phyloP scores from a whole-genome alignment of 345 rosid genomes.

The Ceriops decandra region DNA sequence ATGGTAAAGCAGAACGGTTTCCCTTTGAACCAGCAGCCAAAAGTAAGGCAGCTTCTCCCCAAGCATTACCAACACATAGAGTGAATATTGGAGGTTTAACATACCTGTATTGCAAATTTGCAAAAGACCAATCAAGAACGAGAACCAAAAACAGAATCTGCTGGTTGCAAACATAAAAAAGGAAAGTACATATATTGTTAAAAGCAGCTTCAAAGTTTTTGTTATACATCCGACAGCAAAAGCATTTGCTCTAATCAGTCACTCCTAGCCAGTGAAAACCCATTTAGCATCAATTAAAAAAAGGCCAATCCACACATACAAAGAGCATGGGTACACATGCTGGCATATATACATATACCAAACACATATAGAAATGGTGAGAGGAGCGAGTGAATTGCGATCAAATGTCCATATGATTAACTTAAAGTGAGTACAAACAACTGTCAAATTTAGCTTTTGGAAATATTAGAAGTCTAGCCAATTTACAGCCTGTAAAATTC shows the following conservation, averaged over 20 bases:
- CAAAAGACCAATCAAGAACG: conserved; percentile 5
- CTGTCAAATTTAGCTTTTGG: neutral
- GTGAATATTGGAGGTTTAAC: conserved; percentile 88
- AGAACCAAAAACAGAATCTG: conserved; percentile 8
- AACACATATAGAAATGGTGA: no score
- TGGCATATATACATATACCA: no score
- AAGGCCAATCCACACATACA: no score
- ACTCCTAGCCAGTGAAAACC: no score
- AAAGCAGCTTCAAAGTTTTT: neutral
- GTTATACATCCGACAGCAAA: no score
- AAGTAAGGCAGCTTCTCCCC: conserved; percentile 98
- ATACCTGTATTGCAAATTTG: conserved; percentile 40
- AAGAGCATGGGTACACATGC: no score
- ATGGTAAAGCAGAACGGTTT: conserved; percentile 63
- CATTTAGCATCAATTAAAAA: no score
- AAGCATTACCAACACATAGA: conserved; percentile 93
- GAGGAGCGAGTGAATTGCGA: no score
- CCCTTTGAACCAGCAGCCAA: conserved; percentile 66
- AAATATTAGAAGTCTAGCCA: neutral
- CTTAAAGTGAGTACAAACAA: neutral
- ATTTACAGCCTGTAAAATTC: neutral
- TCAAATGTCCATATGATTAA: no score
- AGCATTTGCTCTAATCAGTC: no score
- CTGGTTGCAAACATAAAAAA: neutral
- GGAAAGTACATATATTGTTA: neutral